These are phyloP conservation scores for Ceratobasidium sp. DNA, from an alignment of 1,284 basidiomycete species.

Conservation along the genomic window DNA sequence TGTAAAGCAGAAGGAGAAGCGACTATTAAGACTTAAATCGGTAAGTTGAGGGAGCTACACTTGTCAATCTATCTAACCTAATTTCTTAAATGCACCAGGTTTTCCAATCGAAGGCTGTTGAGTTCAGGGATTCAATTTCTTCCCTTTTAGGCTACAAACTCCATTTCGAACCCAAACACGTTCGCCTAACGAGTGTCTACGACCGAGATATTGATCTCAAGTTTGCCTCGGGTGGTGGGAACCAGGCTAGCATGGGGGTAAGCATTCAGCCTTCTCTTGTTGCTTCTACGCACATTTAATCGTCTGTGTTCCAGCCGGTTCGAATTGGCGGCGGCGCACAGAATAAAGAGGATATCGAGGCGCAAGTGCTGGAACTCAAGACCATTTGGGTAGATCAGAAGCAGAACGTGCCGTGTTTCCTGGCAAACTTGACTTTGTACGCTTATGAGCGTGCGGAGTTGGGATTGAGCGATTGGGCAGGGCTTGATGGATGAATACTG, in stretches of 20 bases:
- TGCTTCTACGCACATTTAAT: too few relatives aligned
- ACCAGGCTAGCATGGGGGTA: slow-evolving; percentile 44
- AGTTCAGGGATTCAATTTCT: slow-evolving; percentile 84
- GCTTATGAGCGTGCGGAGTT: slow-evolving; percentile 48
- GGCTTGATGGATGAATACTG: slow-evolving; percentile 32
- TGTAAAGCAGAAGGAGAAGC: slow-evolving; percentile 80
- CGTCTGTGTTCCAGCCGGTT: slow-evolving; percentile 12
- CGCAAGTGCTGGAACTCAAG: slow-evolving; percentile 46
- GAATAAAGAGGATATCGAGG: slow-evolving; percentile 41
- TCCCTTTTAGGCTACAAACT: slow-evolving; percentile 87
- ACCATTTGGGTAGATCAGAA: slow-evolving; percentile 48
- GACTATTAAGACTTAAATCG: slow-evolving; percentile 78
- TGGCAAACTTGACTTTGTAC: slow-evolving; percentile 49
- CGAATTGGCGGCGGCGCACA: slow-evolving; percentile 38
- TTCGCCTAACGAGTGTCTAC: slow-evolving; percentile 84
- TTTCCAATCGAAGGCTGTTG: slow-evolving; percentile 79
- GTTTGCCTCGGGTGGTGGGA: slow-evolving; percentile 38
- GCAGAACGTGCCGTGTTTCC: slow-evolving; percentile 50
- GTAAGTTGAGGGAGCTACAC: slow-evolving; percentile 55
- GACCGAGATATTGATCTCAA: slow-evolving; percentile 59
- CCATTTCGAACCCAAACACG: slow-evolving; percentile 85
- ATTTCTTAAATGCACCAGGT: slow-evolving; percentile 59
- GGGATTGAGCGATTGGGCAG: slow-evolving; percentile 46
- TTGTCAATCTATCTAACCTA: too few relatives aligned
- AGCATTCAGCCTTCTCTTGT: neutral